Evolutionary conservation across 768 basidiomycete species (phyloP).

Genomic region (Cytidiella melzeri): DNA sequence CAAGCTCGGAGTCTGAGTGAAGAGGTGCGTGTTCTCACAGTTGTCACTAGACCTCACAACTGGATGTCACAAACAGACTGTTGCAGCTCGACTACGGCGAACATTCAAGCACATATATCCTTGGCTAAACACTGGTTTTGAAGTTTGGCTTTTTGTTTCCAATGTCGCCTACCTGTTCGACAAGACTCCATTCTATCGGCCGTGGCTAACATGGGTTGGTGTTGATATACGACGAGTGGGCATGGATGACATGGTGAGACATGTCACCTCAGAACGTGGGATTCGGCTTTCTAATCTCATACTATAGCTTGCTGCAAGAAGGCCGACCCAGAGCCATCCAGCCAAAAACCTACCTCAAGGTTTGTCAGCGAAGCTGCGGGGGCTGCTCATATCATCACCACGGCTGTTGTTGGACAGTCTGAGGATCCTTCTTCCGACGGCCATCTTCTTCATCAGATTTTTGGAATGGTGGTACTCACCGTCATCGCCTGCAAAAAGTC

Average conservation of each 20-base stretch:
- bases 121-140: slow-evolving; percentile 69
- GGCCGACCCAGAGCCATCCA: slow-evolving; percentile 14
- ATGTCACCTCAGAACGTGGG: too few relatives aligned
- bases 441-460: slow-evolving; percentile 94
- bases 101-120: slow-evolving; percentile 76
- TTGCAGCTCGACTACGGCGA: slow-evolving; percentile 47
- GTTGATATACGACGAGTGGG: slow-evolving; percentile 77
- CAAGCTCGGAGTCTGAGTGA: slow-evolving; percentile 44
- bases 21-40: slow-evolving; percentile 34
- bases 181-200: slow-evolving; percentile 77
- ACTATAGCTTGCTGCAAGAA: slow-evolving; percentile 22
- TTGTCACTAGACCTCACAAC: slow-evolving; percentile 7
- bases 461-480: slow-evolving; percentile 99
- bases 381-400: slow-evolving; percentile 47
- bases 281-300: slow-evolving; percentile 1
- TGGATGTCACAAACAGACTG: slow-evolving; percentile 32
- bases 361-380: slow-evolving; percentile 38
- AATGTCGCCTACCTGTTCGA: slow-evolving; percentile 92
- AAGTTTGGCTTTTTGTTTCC: slow-evolving; percentile 76
- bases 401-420: slow-evolving; percentile 70
- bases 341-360: slow-evolving; percentile 27
- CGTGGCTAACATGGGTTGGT: slow-evolving; percentile 86
- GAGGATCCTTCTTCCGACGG: slow-evolving; percentile 72
- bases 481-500: slow-evolving; percentile 73
- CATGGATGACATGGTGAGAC: slow-evolving; percentile 69